These are phyloP conservation scores for Calonectria multiphialidica DNA, from an alignment of 2,329 filamentous ascomycete genomes.

Conservation along the genomic window DNA sequence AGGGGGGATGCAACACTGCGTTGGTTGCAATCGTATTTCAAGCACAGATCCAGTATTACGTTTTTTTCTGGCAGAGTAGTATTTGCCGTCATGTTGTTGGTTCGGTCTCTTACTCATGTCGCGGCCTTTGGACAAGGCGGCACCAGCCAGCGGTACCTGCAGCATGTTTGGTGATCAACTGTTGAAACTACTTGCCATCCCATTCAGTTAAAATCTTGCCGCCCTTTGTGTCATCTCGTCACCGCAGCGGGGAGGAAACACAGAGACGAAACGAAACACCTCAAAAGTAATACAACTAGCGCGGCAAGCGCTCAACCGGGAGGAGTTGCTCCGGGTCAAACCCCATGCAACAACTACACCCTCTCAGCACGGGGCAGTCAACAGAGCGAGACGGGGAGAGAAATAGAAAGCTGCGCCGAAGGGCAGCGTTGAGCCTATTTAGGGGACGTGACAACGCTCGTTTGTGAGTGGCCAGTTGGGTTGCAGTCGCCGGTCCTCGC, in stretches of 20 bases:
- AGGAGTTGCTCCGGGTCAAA: not conserved
- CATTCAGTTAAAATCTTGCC: not conserved
- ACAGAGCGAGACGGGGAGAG: not conserved
- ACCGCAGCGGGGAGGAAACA: too few species aligned
- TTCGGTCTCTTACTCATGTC: not conserved
- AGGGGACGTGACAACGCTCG: not conserved
- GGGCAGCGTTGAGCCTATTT: not conserved
- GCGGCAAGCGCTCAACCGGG: not conserved
- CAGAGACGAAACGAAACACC: not conserved
- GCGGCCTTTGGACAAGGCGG: not conserved
- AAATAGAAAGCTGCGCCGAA: not conserved
- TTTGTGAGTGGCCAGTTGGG: slow-evolving; percentile 2
- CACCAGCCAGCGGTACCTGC: not conserved
- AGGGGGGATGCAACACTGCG: not conserved
- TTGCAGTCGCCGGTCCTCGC: slow-evolving; percentile 7
- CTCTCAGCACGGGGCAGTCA: not conserved
- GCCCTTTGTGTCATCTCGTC: too few species aligned
- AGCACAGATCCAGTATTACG: not conserved
- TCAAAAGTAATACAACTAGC: not conserved
- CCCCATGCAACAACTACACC: not conserved
- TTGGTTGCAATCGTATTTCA: not conserved
- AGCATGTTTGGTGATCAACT: not conserved
- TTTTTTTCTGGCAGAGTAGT: not conserved
- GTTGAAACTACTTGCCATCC: not conserved
- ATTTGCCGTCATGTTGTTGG: not conserved